Conservation (phyloP, 2,329 filamentous ascomycete species). For the Arthrinium puccinioides region DNA sequence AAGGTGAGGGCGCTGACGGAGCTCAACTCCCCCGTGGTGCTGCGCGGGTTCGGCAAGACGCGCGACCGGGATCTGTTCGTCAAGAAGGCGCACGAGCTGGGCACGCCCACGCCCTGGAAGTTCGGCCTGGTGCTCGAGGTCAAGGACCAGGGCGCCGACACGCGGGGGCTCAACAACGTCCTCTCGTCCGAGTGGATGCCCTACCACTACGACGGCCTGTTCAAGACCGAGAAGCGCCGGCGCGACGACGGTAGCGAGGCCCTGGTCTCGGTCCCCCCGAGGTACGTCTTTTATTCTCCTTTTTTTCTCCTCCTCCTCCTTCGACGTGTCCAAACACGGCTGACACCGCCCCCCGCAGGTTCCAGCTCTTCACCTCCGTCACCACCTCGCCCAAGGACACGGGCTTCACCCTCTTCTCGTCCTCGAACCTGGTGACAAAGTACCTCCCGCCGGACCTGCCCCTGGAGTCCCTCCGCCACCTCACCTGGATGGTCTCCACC, state of each 20-base stretch:
- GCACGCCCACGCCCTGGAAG: constrained; percentile 42
- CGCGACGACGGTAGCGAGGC: constrained; percentile 29
- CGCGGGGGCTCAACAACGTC: constrained; percentile 42
- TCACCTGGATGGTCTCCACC: constrained; percentile 43
- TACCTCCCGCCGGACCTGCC: constrained; percentile 32
- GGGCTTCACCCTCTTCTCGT: constrained; percentile 47
- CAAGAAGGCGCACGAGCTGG: constrained; percentile 37
- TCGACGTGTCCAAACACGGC: neutral
- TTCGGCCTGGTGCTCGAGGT: constrained; percentile 45
- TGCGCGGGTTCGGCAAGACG: constrained; percentile 43
- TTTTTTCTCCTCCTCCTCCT: neutral
- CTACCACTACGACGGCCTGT: constrained; percentile 50
- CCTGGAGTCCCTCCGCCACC: constrained; percentile 25
- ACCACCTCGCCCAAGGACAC: constrained; percentile 39
- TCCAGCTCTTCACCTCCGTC: constrained; percentile 44
- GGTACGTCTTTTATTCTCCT: constrained; percentile 18
- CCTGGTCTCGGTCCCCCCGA: constrained; percentile 34
- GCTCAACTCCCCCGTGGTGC: constrained; percentile 42
- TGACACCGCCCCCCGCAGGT: constrained; percentile 19
- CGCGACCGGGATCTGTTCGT: constrained; percentile 36
- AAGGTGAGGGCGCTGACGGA: constrained; percentile 40
- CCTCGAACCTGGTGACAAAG: constrained; percentile 40
- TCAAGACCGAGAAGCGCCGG: constrained; percentile 38
- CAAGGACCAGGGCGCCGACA: constrained; percentile 37
- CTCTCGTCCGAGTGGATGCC: constrained; percentile 48